Evolutionary conservation across 805 yeast species (phyloP), one percentile per base, ranked within the genome.

Genomic region (Wickerhamomyces xylosicus): DNA sequence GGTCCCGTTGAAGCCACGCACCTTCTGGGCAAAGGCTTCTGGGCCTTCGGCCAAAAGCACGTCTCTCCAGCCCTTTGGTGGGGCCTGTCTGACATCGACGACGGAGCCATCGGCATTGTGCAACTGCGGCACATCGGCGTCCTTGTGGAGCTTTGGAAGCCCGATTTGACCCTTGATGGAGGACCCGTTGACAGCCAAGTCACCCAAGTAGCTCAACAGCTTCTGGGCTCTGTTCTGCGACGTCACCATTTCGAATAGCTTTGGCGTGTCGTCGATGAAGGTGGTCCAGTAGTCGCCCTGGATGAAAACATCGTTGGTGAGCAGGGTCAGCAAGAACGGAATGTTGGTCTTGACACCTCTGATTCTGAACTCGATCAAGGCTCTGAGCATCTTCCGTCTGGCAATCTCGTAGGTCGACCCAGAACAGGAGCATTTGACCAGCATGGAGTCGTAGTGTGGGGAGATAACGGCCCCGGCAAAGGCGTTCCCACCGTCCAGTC

Each of bases 271-370:
- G 61, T 90, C 98, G 56, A 90, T 92, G 56, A 90, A 90, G 19
- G 98, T 90, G 41, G 98, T 90, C 98, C 98, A 90, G 67, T 96
- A 92, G 49, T 74, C 70, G 57, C 96, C 95, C 36, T 62, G 57
- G 53, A 86, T 79, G 56, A 90, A 90, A 18, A 89, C 84, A 40
- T 83, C 90, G 62, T 92, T 79, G 44, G 97, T 92, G 57, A 92
- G 72, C 47, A 92, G 63, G 14, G 97, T 92, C 55, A 92, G 71
- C 63, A 92, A 68, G 72, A 92, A 92, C 25, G 98, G 97, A 50
- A 92, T 94, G 67, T 92, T 92, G 42, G 98, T 92, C 72, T 92
- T 92, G 54, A 92, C 98, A 61, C 99, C 99, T 71, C 98, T 82
- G 56, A 92, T 86, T 73, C 98, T 82, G 68, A 92, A 92, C 67